Evolutionary conservation across 1,284 basidiomycete species (phyloP).

Genomic region (Moesziomyces antarcticus): DNA sequence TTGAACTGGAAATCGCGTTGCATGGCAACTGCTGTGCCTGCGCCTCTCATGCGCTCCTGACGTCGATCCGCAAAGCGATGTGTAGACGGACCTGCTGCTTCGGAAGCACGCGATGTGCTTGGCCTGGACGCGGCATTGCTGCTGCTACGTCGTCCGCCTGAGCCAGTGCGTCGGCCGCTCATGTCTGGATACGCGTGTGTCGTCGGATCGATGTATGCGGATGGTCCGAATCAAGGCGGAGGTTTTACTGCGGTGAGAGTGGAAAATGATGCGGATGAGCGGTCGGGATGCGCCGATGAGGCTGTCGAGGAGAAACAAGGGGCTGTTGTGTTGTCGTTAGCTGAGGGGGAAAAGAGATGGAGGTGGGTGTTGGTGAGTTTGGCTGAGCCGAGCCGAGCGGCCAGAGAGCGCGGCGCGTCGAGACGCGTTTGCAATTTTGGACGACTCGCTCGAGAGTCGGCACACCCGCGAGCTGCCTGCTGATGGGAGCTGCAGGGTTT

Average conservation of each 20-base stretch:
- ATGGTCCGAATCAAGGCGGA: background rate
- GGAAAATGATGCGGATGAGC: too few relatives aligned
- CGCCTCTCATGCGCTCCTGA: conserved; percentile 52
- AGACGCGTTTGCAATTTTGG: conserved; percentile 17
- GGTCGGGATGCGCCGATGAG: too few relatives aligned
- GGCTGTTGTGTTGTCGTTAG: too few relatives aligned
- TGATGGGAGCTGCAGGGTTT: background rate
- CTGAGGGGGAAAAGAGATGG: background rate
- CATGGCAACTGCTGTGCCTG: conserved; percentile 44
- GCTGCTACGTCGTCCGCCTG: conserved; percentile 11
- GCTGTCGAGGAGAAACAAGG: too few relatives aligned
- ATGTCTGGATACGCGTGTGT: conserved; percentile 2
- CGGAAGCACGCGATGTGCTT: conserved; percentile 1
- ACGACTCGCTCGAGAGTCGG: conserved; percentile 2
- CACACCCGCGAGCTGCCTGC: background rate
- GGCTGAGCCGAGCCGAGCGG: background rate
- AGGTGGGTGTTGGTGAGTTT: background rate
- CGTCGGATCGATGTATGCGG: background rate
- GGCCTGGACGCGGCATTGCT: conserved; percentile 11
- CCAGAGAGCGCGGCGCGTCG: conserved; percentile 7
- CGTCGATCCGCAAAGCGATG: conserved; percentile 45
- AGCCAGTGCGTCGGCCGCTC: conserved; percentile 21
- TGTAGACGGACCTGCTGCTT: conserved; percentile 19
- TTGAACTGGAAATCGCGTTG: conserved; percentile 50
- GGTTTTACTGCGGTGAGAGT: too few relatives aligned